phyloP scores from a whole-genome alignment of 169 alveolate genomes.

The Eimeria tenella region DNA sequence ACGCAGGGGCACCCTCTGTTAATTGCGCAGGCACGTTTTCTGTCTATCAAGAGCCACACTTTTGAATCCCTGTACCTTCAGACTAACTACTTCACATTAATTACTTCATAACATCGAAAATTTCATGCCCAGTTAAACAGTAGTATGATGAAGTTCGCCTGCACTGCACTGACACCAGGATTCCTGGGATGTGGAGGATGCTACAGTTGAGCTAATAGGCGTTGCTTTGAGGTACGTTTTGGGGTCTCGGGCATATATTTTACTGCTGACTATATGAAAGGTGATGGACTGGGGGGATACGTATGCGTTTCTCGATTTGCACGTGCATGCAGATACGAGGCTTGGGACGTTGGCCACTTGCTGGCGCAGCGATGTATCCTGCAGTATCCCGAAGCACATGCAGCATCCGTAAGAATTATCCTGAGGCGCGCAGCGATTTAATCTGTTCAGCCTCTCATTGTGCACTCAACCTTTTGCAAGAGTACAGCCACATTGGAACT shows the following conservation, averaged over 20 bases:
- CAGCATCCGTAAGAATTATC: constrained; percentile 63
- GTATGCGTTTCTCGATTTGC: background rate
- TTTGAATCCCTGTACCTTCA: no score
- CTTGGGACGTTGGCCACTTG: constrained; percentile 76
- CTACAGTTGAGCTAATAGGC: constrained; percentile 65
- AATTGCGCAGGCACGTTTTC: constrained; percentile 40
- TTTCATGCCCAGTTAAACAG: background rate
- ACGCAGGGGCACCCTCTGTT: constrained; percentile 77
- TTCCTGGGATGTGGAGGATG: constrained; percentile 66
- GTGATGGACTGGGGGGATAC: no score
- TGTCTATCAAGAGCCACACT: background rate
- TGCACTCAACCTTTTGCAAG: background rate
- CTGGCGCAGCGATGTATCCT: constrained; percentile 72
- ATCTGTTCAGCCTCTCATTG: background rate
- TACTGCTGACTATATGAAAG: no score
- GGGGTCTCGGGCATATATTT: background rate
- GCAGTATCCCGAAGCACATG: constrained; percentile 75
- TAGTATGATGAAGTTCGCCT: background rate
- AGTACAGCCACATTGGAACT: background rate
- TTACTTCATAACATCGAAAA: no score
- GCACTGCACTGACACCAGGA: constrained; percentile 17
- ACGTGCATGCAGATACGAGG: constrained; percentile 58
- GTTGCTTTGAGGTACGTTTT: constrained; percentile 39
- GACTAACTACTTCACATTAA: no score
- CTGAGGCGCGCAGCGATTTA: background rate